phyloP scores from a whole-genome alignment of 2,329 filamentous ascomycete species.

The Botrytis deweyae region DNA sequence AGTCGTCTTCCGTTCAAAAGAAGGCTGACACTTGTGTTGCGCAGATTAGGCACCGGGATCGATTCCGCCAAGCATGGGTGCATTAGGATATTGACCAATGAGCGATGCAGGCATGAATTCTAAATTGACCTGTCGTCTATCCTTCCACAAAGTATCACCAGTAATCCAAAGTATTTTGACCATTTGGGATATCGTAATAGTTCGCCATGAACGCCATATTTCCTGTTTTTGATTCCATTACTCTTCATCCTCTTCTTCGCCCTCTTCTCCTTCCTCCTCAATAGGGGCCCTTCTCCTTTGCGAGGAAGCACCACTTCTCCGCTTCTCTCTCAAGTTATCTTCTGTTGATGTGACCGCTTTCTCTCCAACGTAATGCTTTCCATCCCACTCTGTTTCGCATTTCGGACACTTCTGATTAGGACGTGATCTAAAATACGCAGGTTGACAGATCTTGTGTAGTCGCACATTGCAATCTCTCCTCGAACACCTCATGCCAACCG shows the following conservation, averaged over 20 bases:
- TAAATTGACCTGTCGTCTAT: not conserved
- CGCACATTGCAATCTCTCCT: conserved; percentile 66
- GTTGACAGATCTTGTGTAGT: conserved; percentile 74
- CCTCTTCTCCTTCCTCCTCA: conserved; percentile 25
- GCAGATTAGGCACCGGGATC: not conserved
- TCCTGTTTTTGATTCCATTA: not conserved
- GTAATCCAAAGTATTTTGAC: not conserved
- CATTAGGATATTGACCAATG: not conserved
- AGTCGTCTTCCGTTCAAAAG: not conserved
- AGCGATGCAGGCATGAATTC: not conserved
- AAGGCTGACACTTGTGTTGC: not conserved
- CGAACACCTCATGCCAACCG: conserved; percentile 74
- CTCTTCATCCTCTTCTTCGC: conserved; percentile 20
- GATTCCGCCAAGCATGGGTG: not conserved
- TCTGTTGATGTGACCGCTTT: conserved; percentile 39
- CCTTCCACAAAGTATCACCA: not conserved
- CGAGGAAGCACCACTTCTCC: conserved; percentile 33
- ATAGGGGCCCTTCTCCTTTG: conserved; percentile 21
- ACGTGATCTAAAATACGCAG: conserved; percentile 66
- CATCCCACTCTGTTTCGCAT: conserved; percentile 53
- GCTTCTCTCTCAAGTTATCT: conserved; percentile 37
- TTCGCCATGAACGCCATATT: conserved; percentile 7
- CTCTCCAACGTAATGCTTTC: conserved; percentile 39
- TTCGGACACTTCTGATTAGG: conserved; percentile 61
- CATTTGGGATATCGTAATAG: conserved; percentile 4